Evolutionary conservation across 257 asterid genomes (phyloP), one percentile per base, ranked within the genome.

Genomic region (Rehmannia glutinosa): DNA sequence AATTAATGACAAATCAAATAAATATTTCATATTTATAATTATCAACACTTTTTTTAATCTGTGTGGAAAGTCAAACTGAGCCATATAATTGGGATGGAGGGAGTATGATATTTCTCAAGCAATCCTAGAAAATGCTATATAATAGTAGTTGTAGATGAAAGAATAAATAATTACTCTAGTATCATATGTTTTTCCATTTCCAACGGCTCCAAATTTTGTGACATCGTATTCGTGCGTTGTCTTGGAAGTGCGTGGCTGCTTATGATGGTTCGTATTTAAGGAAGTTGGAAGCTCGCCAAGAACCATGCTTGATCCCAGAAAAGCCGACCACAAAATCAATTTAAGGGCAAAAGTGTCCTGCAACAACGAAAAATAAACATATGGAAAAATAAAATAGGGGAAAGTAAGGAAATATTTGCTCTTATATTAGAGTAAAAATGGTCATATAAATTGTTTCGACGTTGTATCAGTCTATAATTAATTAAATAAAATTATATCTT

Each of bases 151-250:
- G 13, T 32, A 43, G 27, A 8, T 36, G 4, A 15, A 52, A 8
- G 47, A 33, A 51, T 27, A 19, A 23, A 3, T 0, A 49, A 35
- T 63, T 77, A 73, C 79, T 56, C 52, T 56, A 8, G 79, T 58
- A 35, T 74, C 83, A 30, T 75, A 70, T 2, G 55, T 63, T 15
- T 6, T 51, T 63, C 78, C 81, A 63, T 79, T 64, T 27, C 81
- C 83, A 1, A 72, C 61, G 0, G 81, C 83, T 67, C 81, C 81
- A 57, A 62, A 79, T 2, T 63, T 8, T 4, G 62, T 10, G 52
- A 79, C 78, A 20, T 79, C 78, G 38, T 56, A 64, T 0, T 32
- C 53, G 59, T 38, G 24, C 4, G 58, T 32, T 20, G 35, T 50
- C 46, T 7, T 15, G n/a, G 19, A 21, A 2, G 32, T 3, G 1